Conservation (phyloP, 2,329 filamentous ascomycete genomes). For the Pestalotiopsis sp. region DNA sequence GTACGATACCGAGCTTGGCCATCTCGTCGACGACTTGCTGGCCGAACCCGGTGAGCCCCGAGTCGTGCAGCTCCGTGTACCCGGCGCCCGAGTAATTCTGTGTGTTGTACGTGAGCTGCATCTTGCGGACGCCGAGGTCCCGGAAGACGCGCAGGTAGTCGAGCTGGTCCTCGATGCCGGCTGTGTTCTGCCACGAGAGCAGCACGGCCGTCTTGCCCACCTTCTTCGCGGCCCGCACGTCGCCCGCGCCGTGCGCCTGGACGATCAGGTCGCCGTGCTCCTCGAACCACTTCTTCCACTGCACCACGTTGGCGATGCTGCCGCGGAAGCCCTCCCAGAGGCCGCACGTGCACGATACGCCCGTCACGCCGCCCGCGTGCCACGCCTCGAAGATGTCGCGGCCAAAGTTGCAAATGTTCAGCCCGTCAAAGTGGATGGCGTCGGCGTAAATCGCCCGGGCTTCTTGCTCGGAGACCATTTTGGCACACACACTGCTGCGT, state of each 20-base stretch:
- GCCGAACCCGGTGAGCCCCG: constrained; percentile 34
- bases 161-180: constrained; percentile 42
- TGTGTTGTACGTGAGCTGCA: constrained; percentile 46
- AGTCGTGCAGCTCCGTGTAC: constrained; percentile 39
- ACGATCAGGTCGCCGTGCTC: constrained; percentile 41
- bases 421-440: constrained; percentile 41
- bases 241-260: constrained; percentile 38
- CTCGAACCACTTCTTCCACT: constrained; percentile 47
- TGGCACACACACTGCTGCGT: constrained; percentile 3
- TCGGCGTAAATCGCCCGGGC: constrained; percentile 37
- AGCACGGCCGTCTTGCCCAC: constrained; percentile 40
- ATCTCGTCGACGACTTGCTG: constrained; percentile 26
- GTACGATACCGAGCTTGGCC: constrained; percentile 33
- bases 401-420: constrained; percentile 43
- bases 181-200: constrained; percentile 43
- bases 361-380: constrained; percentile 40
- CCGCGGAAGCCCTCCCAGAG: constrained; percentile 42
- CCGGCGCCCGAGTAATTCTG: constrained; percentile 44
- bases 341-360: constrained; percentile 42
- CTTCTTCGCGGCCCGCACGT: constrained; percentile 39
- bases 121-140: constrained; percentile 42
- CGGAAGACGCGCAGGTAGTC: constrained; percentile 41
- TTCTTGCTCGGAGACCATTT: constrained; percentile 38
- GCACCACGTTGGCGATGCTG: constrained; percentile 40
- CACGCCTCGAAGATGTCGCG: constrained; percentile 42